These are phyloP conservation scores for Paspalum notatum DNA, from an alignment of 176 grass and related monocot species.

Conservation along the genomic window DNA sequence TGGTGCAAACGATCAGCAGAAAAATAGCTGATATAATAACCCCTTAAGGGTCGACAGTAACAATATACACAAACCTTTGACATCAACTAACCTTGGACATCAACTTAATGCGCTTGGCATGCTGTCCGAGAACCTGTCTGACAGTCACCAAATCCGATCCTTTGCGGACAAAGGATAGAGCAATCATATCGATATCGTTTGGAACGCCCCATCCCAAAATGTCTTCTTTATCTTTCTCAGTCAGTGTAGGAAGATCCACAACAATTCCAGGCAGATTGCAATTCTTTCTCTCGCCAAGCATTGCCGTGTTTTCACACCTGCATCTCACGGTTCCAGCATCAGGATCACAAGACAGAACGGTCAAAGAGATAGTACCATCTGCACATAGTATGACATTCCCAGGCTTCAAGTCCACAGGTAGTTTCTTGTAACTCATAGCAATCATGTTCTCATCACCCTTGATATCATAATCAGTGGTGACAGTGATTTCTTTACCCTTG, in stretches of 20 bases:
- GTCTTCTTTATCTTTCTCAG: constrained; percentile 91
- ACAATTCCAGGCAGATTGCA: constrained; percentile 90
- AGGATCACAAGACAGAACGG: constrained; percentile 77
- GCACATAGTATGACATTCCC: constrained; percentile 87
- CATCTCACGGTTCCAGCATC: constrained; percentile 83
- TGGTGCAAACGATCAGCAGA: neutral
- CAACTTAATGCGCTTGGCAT: constrained; percentile 83
- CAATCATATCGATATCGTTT: constrained; percentile 92
- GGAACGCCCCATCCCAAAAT: constrained; percentile 87
- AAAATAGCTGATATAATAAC: neutral
- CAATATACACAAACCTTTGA: constrained; percentile 71
- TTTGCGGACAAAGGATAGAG: constrained; percentile 89
- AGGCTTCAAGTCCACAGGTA: constrained; percentile 80
- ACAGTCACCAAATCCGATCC: constrained; percentile 92
- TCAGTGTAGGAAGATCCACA: constrained; percentile 84
- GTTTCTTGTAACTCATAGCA: constrained; percentile 97
- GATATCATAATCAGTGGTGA: constrained; percentile 84
- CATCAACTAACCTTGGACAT: constrained; percentile 99
- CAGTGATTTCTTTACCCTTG: constrained; percentile 85
- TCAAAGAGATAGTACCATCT: constrained; percentile 84
- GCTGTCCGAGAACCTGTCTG: constrained; percentile 63
- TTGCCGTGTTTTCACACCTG: constrained; percentile 87
- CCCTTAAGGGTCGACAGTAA: neutral
- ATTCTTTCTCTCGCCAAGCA: constrained; percentile 90
- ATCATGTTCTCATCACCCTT: constrained; percentile 84